Evolutionary conservation across 306 rosid genomes (phyloP).

Genomic region (Vicia sativa): DNA sequence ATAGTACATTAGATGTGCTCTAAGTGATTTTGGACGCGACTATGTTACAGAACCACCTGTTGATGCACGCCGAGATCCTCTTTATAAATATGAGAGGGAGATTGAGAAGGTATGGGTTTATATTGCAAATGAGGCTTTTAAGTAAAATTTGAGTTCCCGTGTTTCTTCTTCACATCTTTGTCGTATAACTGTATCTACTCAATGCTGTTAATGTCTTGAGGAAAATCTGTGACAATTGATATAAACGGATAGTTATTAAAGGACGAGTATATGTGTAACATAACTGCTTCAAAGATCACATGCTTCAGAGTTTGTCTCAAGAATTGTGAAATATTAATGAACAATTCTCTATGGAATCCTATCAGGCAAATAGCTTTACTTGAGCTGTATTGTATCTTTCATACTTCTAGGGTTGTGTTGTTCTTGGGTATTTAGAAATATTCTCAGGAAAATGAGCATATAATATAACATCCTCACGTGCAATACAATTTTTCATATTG

Average conservation of each 20-base stretch:
- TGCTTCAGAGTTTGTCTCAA: not conserved
- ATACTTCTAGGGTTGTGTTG: not conserved
- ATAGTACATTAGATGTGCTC: slow-evolving; percentile 86
- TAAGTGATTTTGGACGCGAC: slow-evolving; percentile 78
- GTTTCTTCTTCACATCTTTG: not conserved
- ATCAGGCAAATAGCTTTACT: not conserved
- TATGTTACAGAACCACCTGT: slow-evolving; percentile 94
- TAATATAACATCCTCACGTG: not conserved
- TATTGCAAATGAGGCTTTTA: slow-evolving; percentile 22
- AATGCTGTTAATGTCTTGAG: not conserved
- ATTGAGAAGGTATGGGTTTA: slow-evolving; percentile 60
- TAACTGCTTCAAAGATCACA: slow-evolving; percentile 8
- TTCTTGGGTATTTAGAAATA: not conserved
- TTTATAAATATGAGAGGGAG: slow-evolving; percentile 81
- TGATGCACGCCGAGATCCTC: slow-evolving; percentile 91
- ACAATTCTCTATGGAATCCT: not conserved
- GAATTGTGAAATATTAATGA: not conserved
- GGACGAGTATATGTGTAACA: not conserved
- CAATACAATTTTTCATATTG: not conserved
- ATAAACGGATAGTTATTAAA: not conserved
- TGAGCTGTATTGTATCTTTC: not conserved
- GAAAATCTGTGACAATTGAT: not conserved
- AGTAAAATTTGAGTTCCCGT: slow-evolving; percentile 12
- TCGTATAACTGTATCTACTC: not conserved
- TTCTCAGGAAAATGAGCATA: not conserved